Conservation (phyloP, 2,329 filamentous ascomycete species). For the Xylaria sp. region DNA sequence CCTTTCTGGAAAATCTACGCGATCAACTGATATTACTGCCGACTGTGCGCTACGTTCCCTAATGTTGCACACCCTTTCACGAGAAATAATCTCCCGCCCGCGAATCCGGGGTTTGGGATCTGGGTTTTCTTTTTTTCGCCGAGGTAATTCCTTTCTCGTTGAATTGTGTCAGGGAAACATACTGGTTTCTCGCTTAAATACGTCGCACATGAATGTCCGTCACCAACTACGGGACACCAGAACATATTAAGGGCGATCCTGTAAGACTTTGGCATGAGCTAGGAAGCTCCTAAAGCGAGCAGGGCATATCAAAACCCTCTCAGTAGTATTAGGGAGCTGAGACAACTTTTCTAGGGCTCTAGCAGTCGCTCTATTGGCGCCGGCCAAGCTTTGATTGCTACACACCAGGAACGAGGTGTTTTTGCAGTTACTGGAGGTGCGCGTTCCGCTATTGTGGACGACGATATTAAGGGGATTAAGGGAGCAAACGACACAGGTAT, state of each 20-base stretch:
- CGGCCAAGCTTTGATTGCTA: not conserved
- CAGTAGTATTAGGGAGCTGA: not conserved
- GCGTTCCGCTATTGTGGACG: too few relatives aligned
- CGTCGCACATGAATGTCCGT: conserved; percentile 11
- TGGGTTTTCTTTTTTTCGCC: not conserved
- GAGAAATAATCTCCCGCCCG: not conserved
- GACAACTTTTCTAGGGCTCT: not conserved
- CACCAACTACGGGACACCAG: not conserved
- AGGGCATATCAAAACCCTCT: not conserved
- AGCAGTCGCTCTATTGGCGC: not conserved
- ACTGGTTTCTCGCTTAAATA: conserved; percentile 15
- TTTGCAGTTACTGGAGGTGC: too few relatives aligned
- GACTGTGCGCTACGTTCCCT: conserved; percentile 12
- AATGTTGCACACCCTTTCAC: not conserved
- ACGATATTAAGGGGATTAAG: too few relatives aligned
- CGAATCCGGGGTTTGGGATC: conserved; percentile 1
- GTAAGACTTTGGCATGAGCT: not conserved
- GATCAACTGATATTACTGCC: conserved; percentile 19
- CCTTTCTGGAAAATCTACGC: conserved; percentile 37
- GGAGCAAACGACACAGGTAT: too few relatives aligned
- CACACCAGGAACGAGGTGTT: too few relatives aligned
- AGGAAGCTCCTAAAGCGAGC: not conserved
- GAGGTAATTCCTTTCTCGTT: not conserved
- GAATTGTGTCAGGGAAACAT: not conserved
- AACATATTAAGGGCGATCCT: not conserved